These are phyloP conservation scores for Phylloporus arenicola DNA, from an alignment of 768 basidiomycete species.

Conservation along the genomic window DNA sequence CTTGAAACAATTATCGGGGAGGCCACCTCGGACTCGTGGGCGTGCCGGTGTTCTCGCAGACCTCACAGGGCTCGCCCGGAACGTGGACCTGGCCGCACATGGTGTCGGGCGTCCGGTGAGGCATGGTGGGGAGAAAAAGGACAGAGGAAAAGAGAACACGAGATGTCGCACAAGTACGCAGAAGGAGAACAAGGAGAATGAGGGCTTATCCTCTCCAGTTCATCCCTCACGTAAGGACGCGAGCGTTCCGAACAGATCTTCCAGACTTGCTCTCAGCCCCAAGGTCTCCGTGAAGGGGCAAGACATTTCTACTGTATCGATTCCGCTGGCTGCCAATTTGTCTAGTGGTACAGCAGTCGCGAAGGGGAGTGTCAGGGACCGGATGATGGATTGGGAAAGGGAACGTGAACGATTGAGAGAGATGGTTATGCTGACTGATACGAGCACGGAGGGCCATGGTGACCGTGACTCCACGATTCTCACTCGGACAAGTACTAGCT, in stretches of 20 bases:
- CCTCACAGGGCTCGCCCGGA: slow-evolving; percentile 34
- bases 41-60: slow-evolving; percentile 35
- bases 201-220: slow-evolving; percentile 2
- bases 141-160: slow-evolving; percentile 23
- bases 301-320: slow-evolving; percentile 5
- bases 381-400: slow-evolving; percentile 73
- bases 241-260: neutral
- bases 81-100: slow-evolving; percentile 28
- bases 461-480: slow-evolving; percentile 28
- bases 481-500: slow-evolving; percentile 12
- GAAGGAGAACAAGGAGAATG: slow-evolving; percentile 29
- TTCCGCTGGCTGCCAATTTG: slow-evolving; percentile 16
- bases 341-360: slow-evolving; percentile 12
- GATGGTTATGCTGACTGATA: slow-evolving; percentile 57
- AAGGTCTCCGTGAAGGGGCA: slow-evolving; percentile 16
- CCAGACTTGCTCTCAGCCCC: slow-evolving; percentile 7
- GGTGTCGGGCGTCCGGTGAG: slow-evolving; percentile 20
- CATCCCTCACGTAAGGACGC: slow-evolving; percentile 7
- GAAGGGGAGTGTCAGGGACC: slow-evolving; percentile 42
- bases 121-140: no score
- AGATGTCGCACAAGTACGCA: slow-evolving; percentile 6
- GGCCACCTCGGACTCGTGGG: slow-evolving; percentile 22
- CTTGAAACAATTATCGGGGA: slow-evolving; percentile 25
- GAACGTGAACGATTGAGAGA: slow-evolving; percentile 66
- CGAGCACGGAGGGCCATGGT: slow-evolving; percentile 39